Base-by-base conservation (phyloP, 371 early-diverging fungal genomes). In the Mortierella sp. region DNA sequence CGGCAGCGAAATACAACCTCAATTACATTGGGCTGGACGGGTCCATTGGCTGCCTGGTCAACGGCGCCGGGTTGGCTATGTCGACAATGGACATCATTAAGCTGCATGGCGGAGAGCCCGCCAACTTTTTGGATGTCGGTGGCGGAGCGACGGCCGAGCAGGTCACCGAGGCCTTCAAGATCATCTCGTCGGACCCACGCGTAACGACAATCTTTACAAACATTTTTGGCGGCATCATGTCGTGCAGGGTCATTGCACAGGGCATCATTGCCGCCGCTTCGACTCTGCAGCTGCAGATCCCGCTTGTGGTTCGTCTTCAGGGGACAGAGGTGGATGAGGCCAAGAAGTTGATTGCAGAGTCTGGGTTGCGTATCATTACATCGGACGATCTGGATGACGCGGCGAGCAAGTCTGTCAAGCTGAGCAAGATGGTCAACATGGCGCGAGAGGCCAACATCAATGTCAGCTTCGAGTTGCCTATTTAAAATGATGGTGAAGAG, bases 61-160 rank as follows among this genome's bases (percentile, higher is more conserved):
- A 98, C 90, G 99, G 99, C 82, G 98, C 98, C 73, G 99, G 99
- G 88, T 94, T 99, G 73, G 99, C 99, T 89, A 99, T 98, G 99
- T 97, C 99, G 72, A 99, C 99, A 72, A 98, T 98, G 99, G 99
- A 99, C 91, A 98, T 99, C 85, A 97, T 98, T 90, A 98, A 98
- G 92, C 93, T 99, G 72, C 94, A 98, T 91, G 99, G 99, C 81
- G 99, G 98, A 69, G 97, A 97, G 87, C 99, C 99, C 24, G 99
- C 98, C 88, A 99, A 99, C 95, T 98, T 99, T 90, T 94, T 99
- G 87, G 99, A 99, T 89, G 98, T 99, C 80, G 99, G 99, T 82
- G 99, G 99, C 83, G 94, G 96, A 87, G 98, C 99, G 75, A 97
- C 96, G 37, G 96, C 97, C 74, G 94, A 98, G 81, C 97, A 98